Base-by-base conservation (phyloP, 2,329 filamentous ascomycete genomes). In the Penicillium sp. region DNA sequence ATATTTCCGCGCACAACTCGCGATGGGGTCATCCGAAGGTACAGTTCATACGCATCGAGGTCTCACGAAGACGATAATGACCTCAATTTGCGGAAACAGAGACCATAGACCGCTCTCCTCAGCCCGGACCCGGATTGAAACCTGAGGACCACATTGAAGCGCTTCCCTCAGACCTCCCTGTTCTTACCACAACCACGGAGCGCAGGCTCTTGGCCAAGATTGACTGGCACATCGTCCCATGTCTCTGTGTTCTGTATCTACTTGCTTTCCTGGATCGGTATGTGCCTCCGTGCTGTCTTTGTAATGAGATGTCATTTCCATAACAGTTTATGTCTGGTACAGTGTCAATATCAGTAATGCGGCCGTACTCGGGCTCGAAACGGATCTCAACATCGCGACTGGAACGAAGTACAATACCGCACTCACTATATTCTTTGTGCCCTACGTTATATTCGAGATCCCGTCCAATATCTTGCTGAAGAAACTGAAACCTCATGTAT, bases 321-420 rank as follows among this genome's bases (percentile, higher is more conserved):
- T n/a, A n/a, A n/a, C n/a, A n/a, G n/a, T n/a, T n/a, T n/a, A n/a
- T n/a, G n/a, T n/a, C 32, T 17, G 34, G 6, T 33, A 39, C 48
- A 72, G 86, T 41, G 85, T 89, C 64, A 91, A 90, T 64, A 87
- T 91, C 60, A 83, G 82, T 66, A 90, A 90, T 68, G 87, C 86
- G 24, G 79, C 77, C 38, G 75, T 85, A 39, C 87, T 87, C 54
- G 75, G 77, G 34, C 72, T 91, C 12, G 73, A 74, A 24, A 61
- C 75, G 10, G 86, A 90, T 55, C 74, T 90, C 5, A 53, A 73
- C 3, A 77, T 90, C 26, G 66, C 44, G 10, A 56, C 57, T 0
- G 70, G 76, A 22, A 74, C 64, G 6, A 72, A 86, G 61, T 90
- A 85, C 70, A 90, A 88, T 67, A 86, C 82, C n/a, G 83, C 83